These are phyloP conservation scores for Ganoderma leucocontextum DNA, from an alignment of 1,284 basidiomycete species.

Conservation along the genomic window DNA sequence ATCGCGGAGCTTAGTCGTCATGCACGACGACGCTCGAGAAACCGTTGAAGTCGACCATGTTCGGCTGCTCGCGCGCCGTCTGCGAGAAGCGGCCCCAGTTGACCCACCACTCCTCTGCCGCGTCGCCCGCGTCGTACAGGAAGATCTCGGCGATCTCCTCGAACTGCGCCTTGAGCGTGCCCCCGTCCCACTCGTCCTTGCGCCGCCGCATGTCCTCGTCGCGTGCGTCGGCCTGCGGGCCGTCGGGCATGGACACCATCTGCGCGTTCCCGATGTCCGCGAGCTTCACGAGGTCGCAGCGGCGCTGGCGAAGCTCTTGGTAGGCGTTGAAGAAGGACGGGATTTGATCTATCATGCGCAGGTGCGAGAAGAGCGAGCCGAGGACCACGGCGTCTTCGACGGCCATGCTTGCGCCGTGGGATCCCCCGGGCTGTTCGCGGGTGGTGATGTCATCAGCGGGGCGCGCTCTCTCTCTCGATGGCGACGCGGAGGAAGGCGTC, in stretches of 20 bases:
- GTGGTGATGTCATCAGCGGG: slow-evolving; percentile 1
- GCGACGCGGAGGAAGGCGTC: neutral
- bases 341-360: slow-evolving; percentile 50
- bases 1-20: neutral
- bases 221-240: slow-evolving; percentile 48
- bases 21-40: slow-evolving; percentile 13
- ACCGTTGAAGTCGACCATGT: slow-evolving; percentile 5
- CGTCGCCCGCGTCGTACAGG: slow-evolving; percentile 45
- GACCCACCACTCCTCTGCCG: slow-evolving; percentile 48
- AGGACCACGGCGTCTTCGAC: slow-evolving; percentile 57
- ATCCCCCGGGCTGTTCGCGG: slow-evolving; percentile 42
- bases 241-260: slow-evolving; percentile 49
- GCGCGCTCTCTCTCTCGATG: neutral
- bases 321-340: slow-evolving; percentile 52
- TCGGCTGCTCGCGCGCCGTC: slow-evolving; percentile 21
- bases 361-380: slow-evolving; percentile 54
- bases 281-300: slow-evolving; percentile 47
- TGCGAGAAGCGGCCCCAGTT: slow-evolving; percentile 43
- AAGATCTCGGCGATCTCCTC: slow-evolving; percentile 41
- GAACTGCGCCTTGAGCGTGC: slow-evolving; percentile 37
- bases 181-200: slow-evolving; percentile 37
- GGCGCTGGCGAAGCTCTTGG: slow-evolving; percentile 52
- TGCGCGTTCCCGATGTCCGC: slow-evolving; percentile 49
- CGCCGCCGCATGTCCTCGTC: slow-evolving; percentile 46
- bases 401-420: slow-evolving; percentile 50